These are phyloP conservation scores for Xanthoparmelia taractica DNA, from an alignment of 495 filamentous ascomycete genomes.

Conservation along the genomic window DNA sequence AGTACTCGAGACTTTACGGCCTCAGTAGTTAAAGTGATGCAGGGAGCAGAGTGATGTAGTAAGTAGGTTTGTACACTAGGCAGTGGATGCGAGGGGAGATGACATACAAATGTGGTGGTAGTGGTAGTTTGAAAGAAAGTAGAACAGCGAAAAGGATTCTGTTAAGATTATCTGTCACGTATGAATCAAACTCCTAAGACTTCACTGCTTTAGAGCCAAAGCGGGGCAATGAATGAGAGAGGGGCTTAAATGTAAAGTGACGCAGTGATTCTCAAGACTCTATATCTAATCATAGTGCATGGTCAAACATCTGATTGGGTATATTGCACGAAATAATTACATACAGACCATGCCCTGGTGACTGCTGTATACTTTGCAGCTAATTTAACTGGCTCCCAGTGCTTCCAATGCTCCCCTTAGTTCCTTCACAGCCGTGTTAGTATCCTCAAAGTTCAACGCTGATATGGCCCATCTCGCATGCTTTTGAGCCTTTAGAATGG, in stretches of 20 bases:
- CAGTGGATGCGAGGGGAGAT: too few species aligned
- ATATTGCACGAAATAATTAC: not conserved
- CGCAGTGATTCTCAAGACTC: not conserved
- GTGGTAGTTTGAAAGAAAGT: too few species aligned
- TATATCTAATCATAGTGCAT: not conserved
- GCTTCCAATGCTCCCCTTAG: conserved; percentile 61
- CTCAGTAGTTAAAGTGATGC: too few species aligned
- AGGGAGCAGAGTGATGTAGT: too few species aligned
- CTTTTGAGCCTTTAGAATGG: conserved; percentile 77
- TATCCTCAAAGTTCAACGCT: conserved; percentile 92
- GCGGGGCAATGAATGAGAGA: not conserved
- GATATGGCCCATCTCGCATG: conserved; percentile 97
- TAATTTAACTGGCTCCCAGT: conserved; percentile 45
- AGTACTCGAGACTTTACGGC: too few species aligned
- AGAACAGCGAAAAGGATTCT: too few species aligned
- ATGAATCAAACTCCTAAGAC: not conserved
- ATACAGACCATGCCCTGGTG: not conserved
- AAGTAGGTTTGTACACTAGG: too few species aligned
- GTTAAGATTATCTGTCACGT: too few species aligned
- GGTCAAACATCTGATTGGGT: not conserved
- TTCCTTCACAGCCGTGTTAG: conserved; percentile 82
- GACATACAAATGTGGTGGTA: too few species aligned
- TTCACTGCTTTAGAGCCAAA: not conserved
- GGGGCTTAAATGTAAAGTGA: not conserved
- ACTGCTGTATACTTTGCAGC: not conserved